Evolutionary conservation across 331 rosid species (phyloP).

Genomic region (Stylosanthes scabra): DNA sequence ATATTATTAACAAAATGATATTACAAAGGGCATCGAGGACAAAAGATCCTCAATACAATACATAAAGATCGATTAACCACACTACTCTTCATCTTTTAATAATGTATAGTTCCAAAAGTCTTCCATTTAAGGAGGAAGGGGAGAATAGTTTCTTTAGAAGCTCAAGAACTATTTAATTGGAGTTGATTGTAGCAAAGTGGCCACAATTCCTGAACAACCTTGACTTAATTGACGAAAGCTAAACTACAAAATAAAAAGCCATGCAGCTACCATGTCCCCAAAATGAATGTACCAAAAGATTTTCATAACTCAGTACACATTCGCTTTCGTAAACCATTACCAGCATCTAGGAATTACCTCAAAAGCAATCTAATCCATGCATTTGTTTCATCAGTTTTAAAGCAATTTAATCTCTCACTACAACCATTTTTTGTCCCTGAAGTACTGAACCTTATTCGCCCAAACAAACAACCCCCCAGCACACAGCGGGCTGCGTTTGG

Average conservation of each 20-base stretch:
- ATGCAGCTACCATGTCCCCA: conserved; percentile 17
- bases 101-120: conserved; percentile 8
- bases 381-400: not conserved
- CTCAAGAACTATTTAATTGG: not conserved
- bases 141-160: conserved; percentile 2
- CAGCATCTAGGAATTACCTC: conserved; percentile 10
- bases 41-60: too few relatives aligned
- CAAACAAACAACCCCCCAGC: too few relatives aligned
- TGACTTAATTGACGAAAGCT: conserved; percentile 9
- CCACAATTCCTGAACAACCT: not conserved
- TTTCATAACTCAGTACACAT: conserved; percentile 14
- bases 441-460: too few relatives aligned
- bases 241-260: conserved; percentile 9
- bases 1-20: too few relatives aligned
- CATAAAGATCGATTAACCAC: not conserved
- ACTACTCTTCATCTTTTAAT: conserved; percentile 8
- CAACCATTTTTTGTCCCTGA: not conserved
- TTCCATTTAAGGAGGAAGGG: not conserved
- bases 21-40: too few relatives aligned
- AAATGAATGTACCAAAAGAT: conserved; percentile 11
- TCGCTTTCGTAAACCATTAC: not conserved
- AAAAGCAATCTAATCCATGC: not conserved
- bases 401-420: conserved; percentile 2
- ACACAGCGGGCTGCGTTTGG: too few relatives aligned
- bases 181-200: not conserved